Evolutionary conservation across 305 asterid species (phyloP), one percentile per base, ranked within the genome.

Genomic region (Fraxinus floribunda): DNA sequence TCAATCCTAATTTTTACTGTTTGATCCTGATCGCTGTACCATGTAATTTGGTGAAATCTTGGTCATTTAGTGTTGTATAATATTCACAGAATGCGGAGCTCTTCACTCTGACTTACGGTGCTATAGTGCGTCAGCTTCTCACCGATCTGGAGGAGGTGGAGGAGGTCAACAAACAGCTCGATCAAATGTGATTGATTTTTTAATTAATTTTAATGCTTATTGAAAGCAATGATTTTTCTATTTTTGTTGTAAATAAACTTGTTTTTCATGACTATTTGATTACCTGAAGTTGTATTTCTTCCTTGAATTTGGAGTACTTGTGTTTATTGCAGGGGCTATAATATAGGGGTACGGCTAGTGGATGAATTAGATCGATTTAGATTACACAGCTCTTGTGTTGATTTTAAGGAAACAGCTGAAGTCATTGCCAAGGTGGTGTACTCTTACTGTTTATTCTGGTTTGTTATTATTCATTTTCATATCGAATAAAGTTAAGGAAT

Each of bases 81-180:
- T 44, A 68, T 79, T 80, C 3, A 76, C 82, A 95, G 99, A 95
- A 95, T 60, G 93, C 98, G 0, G 99, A 96, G 89, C 93, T 94
- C 82, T 96, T 96, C 87, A 96, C 98, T 76, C 85, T 96, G 75
- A 96, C 98, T 16, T 94, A 96, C 55, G 99, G 98, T 70, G 98
- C 99, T 46, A 91, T 93, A 77, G 98, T 96, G 79, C 95, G 99
- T 83, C 99, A 96, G 90, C 88, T 96, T 88, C 81, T 96, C 16
- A 93, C 98, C 76, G 99, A 96, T 94, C 93, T 94, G 90, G 99
- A 96, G 87, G 98, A 95, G 88, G 99, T 95, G 71, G 99, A 91
- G 80, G 99, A 95, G 89, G 99, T 94, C 86, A 95, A 95, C 87
- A 95, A 94, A 77, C 98, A 94, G 92, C 99, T 93, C 75, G 98